Evolutionary conservation across 805 yeast species (phyloP), one percentile per base, ranked within the genome.

Genomic region (Lipomyces sp.): DNA sequence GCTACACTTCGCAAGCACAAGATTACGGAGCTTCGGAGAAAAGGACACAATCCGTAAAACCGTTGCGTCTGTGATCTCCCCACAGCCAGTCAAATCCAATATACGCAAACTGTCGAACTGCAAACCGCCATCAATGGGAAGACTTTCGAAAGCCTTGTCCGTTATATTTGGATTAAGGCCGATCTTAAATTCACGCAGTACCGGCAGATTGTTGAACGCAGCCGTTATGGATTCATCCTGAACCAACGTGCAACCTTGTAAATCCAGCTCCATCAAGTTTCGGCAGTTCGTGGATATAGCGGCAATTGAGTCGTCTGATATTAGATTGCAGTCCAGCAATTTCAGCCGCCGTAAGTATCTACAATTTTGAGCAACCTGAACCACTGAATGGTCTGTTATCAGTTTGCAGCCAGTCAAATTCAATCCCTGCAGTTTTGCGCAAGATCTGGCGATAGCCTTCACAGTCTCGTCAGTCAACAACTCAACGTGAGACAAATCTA

Each of bases 1-100:
- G 74, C 87, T 81, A 80, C 98, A 95, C 77, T 95, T 95, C 7
- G 97, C 93, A 64, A 94, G 80, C 15, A 91, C 93, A 42, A 95
- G 90, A 73, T 92, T 92, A 71, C 98, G 84, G 69, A 95, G 79
- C 60, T 91, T 85, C 3, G 98, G 98, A 0, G 97, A 97, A 67
- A 87, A 80, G 42, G 79, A 76, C 8, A 91, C 92, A 55, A 95
- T 82, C 65, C 84, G 84, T 73, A 86, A 90, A 13, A 94, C 89
- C 1, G 91, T 84, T 67, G 83, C 84, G 78, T 94, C 98, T 0
- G 96, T 89, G 34, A 94, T 85, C 61, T 88, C 86, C 63, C 85
- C 83, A 78, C 98, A 93, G 6, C 89, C 89, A 0, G 97, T 90
- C 64, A 94, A 85, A 75, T 93, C 98, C 45, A 94, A 79, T 32